Percentiles rank a stretch among this genome's conserved stretches.
phyloP scores from a whole-genome alignment of 768 basidiomycete genomes.

The Agrocybe chaxingu region DNA sequence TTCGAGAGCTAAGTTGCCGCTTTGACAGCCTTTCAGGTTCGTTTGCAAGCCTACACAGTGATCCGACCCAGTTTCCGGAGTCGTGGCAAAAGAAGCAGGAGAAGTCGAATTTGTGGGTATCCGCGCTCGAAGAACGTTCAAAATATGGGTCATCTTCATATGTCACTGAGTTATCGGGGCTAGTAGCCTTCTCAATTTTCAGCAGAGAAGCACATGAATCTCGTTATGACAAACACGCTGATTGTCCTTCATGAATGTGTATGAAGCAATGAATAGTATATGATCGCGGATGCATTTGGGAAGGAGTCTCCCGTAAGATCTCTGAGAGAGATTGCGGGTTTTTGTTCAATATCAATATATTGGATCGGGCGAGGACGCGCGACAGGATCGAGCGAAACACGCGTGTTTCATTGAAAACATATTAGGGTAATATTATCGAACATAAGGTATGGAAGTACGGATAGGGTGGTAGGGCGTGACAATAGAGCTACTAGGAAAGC shows the following conservation, averaged over 20 bases:
- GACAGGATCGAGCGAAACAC: not conserved
- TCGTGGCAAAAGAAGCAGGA: no score
- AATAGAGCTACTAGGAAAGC: conserved; percentile 14
- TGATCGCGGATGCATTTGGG: conserved; percentile 11
- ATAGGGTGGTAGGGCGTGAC: conserved; percentile 11
- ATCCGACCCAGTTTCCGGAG: no score
- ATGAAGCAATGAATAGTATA: conserved; percentile 3
- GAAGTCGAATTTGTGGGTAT: no score
- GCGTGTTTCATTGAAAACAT: not conserved
- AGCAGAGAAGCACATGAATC: not conserved
- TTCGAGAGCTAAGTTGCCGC: no score
- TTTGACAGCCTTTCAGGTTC: no score
- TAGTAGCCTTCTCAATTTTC: no score
- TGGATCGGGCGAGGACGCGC: not conserved
- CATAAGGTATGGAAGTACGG: conserved; percentile 11
- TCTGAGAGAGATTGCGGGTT: conserved; percentile 4
- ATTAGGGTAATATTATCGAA: conserved; percentile 16
- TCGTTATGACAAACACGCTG: conserved; percentile 5
- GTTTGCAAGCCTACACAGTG: no score
- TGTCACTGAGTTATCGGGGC: no score
- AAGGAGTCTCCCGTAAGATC: conserved; percentile 7
- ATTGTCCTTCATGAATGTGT: conserved; percentile 2
- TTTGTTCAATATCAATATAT: conserved; percentile 11
- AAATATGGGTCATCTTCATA: no score
- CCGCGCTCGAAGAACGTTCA: no score